phyloP scores from a whole-genome alignment of 495 filamentous ascomycete genomes.

The Beverwykella pulmonaria region DNA sequence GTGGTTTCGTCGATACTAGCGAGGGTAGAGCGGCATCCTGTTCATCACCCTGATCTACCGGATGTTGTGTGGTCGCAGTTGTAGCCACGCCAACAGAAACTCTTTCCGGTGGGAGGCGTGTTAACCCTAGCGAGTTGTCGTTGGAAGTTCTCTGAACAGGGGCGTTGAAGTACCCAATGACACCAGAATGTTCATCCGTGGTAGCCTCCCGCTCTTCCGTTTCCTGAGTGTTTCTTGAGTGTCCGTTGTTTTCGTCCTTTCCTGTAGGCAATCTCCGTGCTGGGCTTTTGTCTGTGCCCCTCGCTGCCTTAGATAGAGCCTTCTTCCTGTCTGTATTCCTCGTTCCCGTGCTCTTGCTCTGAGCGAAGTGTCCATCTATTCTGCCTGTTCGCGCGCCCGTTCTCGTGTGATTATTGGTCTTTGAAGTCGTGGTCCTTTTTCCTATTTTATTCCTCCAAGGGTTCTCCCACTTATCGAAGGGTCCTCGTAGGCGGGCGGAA shows the following conservation, averaged over 20 bases:
- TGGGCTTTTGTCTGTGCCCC: neutral
- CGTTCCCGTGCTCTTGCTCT: neutral
- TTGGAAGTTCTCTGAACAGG: neutral
- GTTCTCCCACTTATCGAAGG: constrained; percentile 36
- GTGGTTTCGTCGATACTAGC: neutral
- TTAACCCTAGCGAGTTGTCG: constrained; percentile 2
- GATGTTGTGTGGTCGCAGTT: neutral
- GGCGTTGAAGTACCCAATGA: constrained; percentile 16
- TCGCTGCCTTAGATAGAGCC: neutral
- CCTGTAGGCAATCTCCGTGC: neutral
- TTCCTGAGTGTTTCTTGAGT: neutral
- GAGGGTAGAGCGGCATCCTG: neutral
- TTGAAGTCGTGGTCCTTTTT: neutral
- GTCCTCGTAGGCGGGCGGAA: constrained; percentile 30
- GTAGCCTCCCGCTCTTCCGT: neutral
- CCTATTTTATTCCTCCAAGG: constrained; percentile 23
- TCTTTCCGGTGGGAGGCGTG: neutral
- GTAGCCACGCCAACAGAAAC: neutral
- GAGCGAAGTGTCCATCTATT: neutral
- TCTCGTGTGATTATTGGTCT: neutral
- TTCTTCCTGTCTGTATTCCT: neutral
- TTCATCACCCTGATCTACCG: neutral
- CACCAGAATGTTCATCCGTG: constrained; percentile 1
- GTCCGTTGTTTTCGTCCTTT: neutral
- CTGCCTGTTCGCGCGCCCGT: neutral